phyloP scores from a whole-genome alignment of 179 eudicot species.

The Spergularia azorica region DNA sequence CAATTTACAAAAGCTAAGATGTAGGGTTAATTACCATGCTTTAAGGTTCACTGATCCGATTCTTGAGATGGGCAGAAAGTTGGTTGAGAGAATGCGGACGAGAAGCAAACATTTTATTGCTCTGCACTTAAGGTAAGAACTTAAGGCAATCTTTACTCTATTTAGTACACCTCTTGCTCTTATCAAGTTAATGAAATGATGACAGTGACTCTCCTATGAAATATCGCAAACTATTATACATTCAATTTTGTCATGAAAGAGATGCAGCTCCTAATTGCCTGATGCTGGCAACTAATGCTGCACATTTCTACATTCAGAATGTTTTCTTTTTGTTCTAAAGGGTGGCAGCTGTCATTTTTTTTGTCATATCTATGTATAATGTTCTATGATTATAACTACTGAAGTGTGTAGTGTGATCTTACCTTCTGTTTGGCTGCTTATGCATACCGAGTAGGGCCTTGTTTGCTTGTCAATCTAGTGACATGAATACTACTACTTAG shows the following conservation, averaged over 20 bases:
- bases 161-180: constrained; percentile 6
- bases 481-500: background rate
- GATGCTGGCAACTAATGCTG: constrained; percentile 5
- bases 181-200: constrained; percentile 13
- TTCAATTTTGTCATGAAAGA: constrained; percentile 10
- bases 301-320: constrained; percentile 1
- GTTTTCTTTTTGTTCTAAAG: background rate
- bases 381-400: background rate
- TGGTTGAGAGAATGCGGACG: constrained; percentile 76
- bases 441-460: background rate
- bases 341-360: constrained; percentile 10
- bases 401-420: background rate
- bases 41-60: constrained; percentile 65
- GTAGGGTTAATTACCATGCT: constrained; percentile 85
- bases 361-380: background rate
- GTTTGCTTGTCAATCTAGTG: background rate
- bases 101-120: constrained; percentile 71
- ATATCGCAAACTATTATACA: background rate
- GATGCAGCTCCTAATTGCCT: constrained; percentile 24
- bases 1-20: constrained; percentile 76
- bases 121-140: constrained; percentile 71
- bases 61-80: constrained; percentile 65
- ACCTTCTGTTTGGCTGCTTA: background rate
- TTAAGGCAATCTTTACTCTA: background rate
- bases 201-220: constrained; percentile 6